These are phyloP conservation scores for Fusarium coffeatum DNA, from an alignment of 2,329 filamentous ascomycete genomes.

Conservation along the genomic window DNA sequence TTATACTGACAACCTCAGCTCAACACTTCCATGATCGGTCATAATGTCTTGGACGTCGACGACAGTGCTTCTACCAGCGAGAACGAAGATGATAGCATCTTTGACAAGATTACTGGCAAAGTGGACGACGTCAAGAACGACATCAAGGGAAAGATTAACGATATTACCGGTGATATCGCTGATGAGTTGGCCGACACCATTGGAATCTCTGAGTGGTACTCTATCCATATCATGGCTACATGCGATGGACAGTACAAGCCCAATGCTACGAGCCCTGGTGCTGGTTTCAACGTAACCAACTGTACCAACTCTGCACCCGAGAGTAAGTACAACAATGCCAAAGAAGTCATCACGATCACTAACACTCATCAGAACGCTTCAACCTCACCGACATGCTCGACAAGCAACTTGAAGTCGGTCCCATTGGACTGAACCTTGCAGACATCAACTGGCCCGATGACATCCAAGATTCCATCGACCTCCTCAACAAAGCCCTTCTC, in stretches of 20 bases:
- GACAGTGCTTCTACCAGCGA: conserved; percentile 43
- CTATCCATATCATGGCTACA: conserved; percentile 60
- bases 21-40: conserved; percentile 55
- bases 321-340: conserved; percentile 47
- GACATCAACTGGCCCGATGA: conserved; percentile 59
- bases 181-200: conserved; percentile 57
- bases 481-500: conserved; percentile 62
- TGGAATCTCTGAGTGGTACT: conserved; percentile 64
- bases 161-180: conserved; percentile 54
- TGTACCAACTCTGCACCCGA: conserved; percentile 56
- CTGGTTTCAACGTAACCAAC: conserved; percentile 58
- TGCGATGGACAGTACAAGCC: conserved; percentile 61
- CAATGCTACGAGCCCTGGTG: conserved; percentile 53
- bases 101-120: conserved; percentile 48
- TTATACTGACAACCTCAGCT: conserved; percentile 44
- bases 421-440: conserved; percentile 57
- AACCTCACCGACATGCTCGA: conserved; percentile 62
- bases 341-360: background rate
- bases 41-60: conserved; percentile 47
- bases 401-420: conserved; percentile 59
- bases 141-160: conserved; percentile 54
- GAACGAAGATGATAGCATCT: conserved; percentile 44
- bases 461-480: conserved; percentile 60
- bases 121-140: conserved; percentile 50
- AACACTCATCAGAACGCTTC: conserved; percentile 50